A percentile compares a stretch with the other conserved stretches of the same genome.
phyloP scores from a whole-genome alignment of 139 green algal species.

The Tetraselmis chui region DNA sequence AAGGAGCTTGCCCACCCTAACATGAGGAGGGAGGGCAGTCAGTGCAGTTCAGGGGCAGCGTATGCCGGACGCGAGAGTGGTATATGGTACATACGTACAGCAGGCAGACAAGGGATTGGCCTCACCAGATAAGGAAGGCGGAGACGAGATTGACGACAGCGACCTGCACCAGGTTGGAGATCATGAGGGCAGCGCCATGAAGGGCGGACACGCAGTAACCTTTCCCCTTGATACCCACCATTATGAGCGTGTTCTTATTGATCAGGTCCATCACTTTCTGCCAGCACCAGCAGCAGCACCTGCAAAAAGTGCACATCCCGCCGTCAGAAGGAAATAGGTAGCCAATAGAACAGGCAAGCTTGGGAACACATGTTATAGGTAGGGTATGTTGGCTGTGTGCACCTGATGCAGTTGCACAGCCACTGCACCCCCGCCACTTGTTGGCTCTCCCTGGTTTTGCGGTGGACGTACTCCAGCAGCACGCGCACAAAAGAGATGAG shows the following conservation, averaged over 20 bases:
- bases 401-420: constrained; percentile 7
- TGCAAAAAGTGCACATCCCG: no score
- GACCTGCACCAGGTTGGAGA: not conserved
- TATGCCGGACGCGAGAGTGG: no score
- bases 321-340: no score
- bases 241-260: constrained; percentile 1
- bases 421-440: not conserved
- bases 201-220: constrained; percentile 4
- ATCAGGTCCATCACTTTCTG: constrained; percentile 7
- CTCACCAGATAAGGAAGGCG: not conserved
- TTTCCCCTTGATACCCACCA: constrained; percentile 9
- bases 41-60: no score
- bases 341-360: no score
- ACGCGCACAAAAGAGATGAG: constrained; percentile 1
- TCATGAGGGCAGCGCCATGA: not conserved
- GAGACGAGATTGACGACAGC: constrained; percentile 6
- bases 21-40: no score
- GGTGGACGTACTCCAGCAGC: constrained; percentile 4
- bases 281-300: constrained; percentile 3
- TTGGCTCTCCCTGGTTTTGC: not conserved
- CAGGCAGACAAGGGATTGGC: not conserved
- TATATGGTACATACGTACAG: no score
- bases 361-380: no score
- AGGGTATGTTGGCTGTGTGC: no score
- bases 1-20: not conserved